Evolutionary conservation across 2,329 filamentous ascomycete genomes (phyloP).

Genomic region (Paecilomyces fulvus): DNA sequence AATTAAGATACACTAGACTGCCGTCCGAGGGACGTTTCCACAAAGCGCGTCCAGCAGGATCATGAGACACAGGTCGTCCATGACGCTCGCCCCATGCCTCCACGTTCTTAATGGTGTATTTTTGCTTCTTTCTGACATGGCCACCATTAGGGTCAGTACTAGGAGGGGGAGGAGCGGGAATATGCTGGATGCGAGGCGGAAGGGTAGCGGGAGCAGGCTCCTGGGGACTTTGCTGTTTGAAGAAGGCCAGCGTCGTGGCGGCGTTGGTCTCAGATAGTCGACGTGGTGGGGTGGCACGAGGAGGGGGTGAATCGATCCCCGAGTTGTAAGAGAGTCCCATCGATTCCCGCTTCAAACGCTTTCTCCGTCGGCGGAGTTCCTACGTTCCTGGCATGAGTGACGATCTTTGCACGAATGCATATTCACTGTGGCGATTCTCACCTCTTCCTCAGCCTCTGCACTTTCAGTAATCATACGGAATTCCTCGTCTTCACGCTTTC

Average conservation of each 20-base stretch:
- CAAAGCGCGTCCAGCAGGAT: conserved; percentile 28
- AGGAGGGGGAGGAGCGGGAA: conserved; percentile 3
- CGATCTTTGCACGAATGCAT: background rate
- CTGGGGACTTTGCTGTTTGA: conserved; percentile 34
- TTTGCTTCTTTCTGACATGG: conserved; percentile 29
- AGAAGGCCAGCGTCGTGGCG: conserved; percentile 32
- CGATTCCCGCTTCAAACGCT: conserved; percentile 31
- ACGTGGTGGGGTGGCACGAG: conserved; percentile 29
- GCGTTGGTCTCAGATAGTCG: conserved; percentile 34
- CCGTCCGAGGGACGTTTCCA: conserved; percentile 34
- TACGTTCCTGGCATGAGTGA: conserved; percentile 7
- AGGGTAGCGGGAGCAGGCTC: conserved; percentile 24
- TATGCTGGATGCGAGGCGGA: conserved; percentile 6
- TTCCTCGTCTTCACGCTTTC: conserved; percentile 34
- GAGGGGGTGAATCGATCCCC: conserved; percentile 28
- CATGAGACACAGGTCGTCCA: conserved; percentile 32
- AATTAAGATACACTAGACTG: conserved; percentile 30
- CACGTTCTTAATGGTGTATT: conserved; percentile 35
- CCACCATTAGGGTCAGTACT: conserved; percentile 10
- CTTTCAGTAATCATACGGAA: conserved; percentile 31
- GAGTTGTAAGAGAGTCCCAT: conserved; percentile 31
- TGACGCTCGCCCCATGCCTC: conserved; percentile 35
- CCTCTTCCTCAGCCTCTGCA: conserved; percentile 34
- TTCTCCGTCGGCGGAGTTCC: conserved; percentile 32
- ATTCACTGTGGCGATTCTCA: conserved; percentile 10